phyloP scores from a whole-genome alignment of 805 yeast species.

The Starmerella vaccinii region DNA sequence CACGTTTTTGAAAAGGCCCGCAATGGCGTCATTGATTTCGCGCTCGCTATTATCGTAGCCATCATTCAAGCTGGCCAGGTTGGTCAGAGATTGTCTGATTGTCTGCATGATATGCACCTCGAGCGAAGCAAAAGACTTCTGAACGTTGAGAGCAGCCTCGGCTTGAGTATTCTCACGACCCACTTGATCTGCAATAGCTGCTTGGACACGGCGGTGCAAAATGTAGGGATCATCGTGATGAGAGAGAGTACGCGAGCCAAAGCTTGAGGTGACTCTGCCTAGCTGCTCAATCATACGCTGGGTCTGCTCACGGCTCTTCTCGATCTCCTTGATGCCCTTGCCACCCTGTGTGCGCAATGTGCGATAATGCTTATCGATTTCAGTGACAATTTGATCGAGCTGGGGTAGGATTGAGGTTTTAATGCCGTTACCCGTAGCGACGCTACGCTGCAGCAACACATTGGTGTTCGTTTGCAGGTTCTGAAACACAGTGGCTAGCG shows the following conservation, averaged over 20 bases:
- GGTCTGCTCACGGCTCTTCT: constrained; percentile 30
- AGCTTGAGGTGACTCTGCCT: constrained; percentile 29
- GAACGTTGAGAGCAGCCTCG: constrained; percentile 37
- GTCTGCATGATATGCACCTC: constrained; percentile 39
- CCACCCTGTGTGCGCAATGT: constrained; percentile 32
- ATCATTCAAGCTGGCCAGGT: constrained; percentile 28
- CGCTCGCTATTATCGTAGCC: constrained; percentile 29
- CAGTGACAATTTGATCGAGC: constrained; percentile 35
- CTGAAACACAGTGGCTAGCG: constrained; percentile 32
- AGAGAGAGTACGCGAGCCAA: constrained; percentile 31
- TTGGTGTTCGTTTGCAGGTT: constrained; percentile 30
- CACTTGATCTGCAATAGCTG: constrained; percentile 36
- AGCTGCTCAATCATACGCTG: constrained; percentile 35
- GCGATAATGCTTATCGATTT: constrained; percentile 38
- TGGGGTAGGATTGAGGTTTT: constrained; percentile 37
- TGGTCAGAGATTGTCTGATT: constrained; percentile 34
- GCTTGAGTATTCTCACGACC: constrained; percentile 39
- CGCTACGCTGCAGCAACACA: constrained; percentile 30
- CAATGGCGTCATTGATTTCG: constrained; percentile 29
- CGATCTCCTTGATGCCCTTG: constrained; percentile 34
- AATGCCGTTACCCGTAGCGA: constrained; percentile 33
- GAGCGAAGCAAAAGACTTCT: constrained; percentile 34
- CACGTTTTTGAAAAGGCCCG: constrained; percentile 31
- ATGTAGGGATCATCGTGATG: constrained; percentile 40
- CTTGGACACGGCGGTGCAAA: constrained; percentile 33